phyloP scores from a whole-genome alignment of 2,329 filamentous ascomycete genomes.

The Raffaelea ambrosiae region DNA sequence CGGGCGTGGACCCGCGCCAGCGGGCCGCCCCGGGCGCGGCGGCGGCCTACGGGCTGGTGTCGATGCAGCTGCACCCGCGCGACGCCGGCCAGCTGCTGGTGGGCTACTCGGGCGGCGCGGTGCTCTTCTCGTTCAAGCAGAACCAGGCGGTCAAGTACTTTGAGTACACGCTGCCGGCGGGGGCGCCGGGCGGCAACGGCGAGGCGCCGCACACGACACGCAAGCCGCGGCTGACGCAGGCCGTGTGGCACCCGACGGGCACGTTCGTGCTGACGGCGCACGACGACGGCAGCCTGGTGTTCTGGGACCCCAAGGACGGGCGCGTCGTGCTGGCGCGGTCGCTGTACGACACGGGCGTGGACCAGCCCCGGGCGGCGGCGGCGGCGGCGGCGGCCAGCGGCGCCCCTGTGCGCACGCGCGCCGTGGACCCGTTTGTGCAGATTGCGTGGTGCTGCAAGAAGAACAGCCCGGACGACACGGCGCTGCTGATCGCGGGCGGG shows the following conservation, averaged over 20 bases:
- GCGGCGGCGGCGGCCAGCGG: no score
- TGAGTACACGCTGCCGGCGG: constrained; percentile 70
- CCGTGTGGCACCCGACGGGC: constrained; percentile 89
- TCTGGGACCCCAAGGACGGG: constrained; percentile 91
- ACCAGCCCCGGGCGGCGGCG: constrained; percentile 49
- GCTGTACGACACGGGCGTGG: constrained; percentile 62
- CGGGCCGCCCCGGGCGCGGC: not conserved
- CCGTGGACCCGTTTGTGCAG: constrained; percentile 67
- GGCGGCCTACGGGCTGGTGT: constrained; percentile 49
- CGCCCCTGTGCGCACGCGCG: constrained; percentile 31
- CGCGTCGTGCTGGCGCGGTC: constrained; percentile 77
- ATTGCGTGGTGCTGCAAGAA: constrained; percentile 91
- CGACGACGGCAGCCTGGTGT: constrained; percentile 83
- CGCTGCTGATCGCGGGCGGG: constrained; percentile 77
- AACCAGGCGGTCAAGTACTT: constrained; percentile 71
- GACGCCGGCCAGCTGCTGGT: constrained; percentile 89
- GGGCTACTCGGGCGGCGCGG: constrained; percentile 81
- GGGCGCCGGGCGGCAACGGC: constrained; percentile 76
- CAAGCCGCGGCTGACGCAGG: constrained; percentile 69
- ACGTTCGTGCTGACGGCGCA: constrained; percentile 82
- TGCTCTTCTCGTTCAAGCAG: constrained; percentile 91
- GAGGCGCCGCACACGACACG: constrained; percentile 52
- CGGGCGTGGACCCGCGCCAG: not conserved
- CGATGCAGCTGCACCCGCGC: constrained; percentile 76
- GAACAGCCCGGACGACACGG: constrained; percentile 88